Evolutionary conservation across 2,329 filamentous ascomycete genomes (phyloP), one percentile per base, ranked within the genome.

Genomic region (Talaromyces sp.): DNA sequence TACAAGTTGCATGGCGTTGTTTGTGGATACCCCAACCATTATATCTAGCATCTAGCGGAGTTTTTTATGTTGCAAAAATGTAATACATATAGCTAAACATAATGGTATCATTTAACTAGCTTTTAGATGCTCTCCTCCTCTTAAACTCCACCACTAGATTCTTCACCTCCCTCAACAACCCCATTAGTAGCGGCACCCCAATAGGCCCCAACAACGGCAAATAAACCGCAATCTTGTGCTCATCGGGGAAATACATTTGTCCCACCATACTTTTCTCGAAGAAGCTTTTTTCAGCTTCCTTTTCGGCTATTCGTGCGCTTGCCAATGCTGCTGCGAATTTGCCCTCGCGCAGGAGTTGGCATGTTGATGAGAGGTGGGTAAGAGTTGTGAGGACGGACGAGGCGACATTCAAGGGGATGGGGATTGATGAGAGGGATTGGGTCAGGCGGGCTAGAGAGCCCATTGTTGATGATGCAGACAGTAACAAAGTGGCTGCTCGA

Each of bases 201-300:
- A 98, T 88, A 0, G 95, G 95, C 0, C 95, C 95, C 47, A 99
- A 80, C 11, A 99, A 80, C 1, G 95, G 95, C 71, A 99, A 79
- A 75, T 99, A 99, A 0, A 99, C 95, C 0, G 95, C 95, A 27
- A 99, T 87, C 78, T 98, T 99, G 78, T 99, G 95, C 80, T 99
- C 95, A 73, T 99, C 95, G 0, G 95, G 95, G 77, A 99, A 99
- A 78, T 98, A 99, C 2, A 98, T 89, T 80, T 98, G 95, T 0
- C 93, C 95, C 13, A 99, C 95, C 95, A 99, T 99, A 73, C 91
- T 96, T 79, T 96, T 96, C 79, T 99, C 95, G 71, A 99, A 99
- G 78, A 99, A 99, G 0, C 94, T 94, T 67, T 90, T 88, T 76
- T 99, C 95, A 0, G 93, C 94, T 74, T 96, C 92, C 2, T 87